Base-by-base conservation (phyloP, 371 early-diverging fungal species). In the Mortierella sp. region DNA sequence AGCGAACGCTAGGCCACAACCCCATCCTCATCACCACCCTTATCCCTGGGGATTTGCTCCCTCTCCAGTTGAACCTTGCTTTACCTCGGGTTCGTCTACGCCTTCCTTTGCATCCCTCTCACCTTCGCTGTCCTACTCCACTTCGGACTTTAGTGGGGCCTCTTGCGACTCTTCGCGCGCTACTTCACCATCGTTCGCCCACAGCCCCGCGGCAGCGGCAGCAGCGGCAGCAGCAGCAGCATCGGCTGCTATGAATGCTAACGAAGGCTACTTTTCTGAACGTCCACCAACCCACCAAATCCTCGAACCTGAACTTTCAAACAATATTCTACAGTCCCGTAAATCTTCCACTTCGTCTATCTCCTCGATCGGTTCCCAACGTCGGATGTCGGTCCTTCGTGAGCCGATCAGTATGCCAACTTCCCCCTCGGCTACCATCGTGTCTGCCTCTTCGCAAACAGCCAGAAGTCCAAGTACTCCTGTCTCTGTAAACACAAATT, bases 271-370 rank as follows among this genome's bases (percentile, higher is more conserved):
- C 37, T 37, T 37, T 37, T 37, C 37, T 37, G 37, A 37, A 37
- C 37, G 37, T 37, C 37, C 37, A 3, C 37, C 37, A 37, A 37
- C 37, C 3, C 37, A 37, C 9, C 37, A 37, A 5, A 9, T 9
- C 37, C 37, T 37, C 9, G 37, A 37, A 9, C 37, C 37, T 9
- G 37, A 37, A 9, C 37, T 37, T 9, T 37, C 37, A 9, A 37
- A 37, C 3, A 37, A 37, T 37, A 66, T 62, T 51, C 52, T 69
- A 47, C 65, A 61, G 12, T 69, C 70, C 18, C 57, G 75, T 44
- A 69, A 74, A 56, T 74, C 66, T 1, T 74, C 74, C 51, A 68
- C 69, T 9, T 75, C 75, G 1, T 70, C 75, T 2, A 75, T 66
- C 3, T 70, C 70, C 55, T 75, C 75, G 6, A 63, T n/a, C 48